Percentiles rank a stretch among this genome's conserved stretches.
These are phyloP conservation scores for Arachis monticola DNA, from an alignment of 331 rosid species.

Conservation along the genomic window DNA sequence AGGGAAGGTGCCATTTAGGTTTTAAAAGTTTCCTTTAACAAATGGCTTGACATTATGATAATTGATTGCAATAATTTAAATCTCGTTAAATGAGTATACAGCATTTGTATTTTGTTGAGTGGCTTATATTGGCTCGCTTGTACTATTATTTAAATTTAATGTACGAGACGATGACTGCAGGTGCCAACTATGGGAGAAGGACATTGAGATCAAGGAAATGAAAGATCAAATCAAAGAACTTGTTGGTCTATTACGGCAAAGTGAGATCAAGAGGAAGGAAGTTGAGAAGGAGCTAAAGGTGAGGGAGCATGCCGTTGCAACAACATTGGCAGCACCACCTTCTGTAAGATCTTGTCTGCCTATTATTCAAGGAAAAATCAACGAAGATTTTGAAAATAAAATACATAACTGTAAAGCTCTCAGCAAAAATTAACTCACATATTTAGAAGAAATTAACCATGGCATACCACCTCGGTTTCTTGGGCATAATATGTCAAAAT, in stretches of 20 bases:
- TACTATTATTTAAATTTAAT: conserved; percentile 30
- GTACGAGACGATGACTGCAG: conserved; percentile 49
- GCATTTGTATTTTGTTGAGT: conserved; percentile 11
- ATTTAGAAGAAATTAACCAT: conserved; percentile 1
- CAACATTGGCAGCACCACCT: conserved; percentile 67
- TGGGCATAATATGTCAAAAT: background rate
- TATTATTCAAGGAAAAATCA: conserved; percentile 21
- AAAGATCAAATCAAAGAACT: conserved; percentile 94
- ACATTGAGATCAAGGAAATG: conserved; percentile 84
- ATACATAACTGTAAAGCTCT: background rate
- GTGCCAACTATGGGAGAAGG: conserved; percentile 95
- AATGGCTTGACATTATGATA: background rate
- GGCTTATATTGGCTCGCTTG: background rate
- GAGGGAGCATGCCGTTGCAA: conserved; percentile 78
- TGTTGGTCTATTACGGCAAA: conserved; percentile 89
- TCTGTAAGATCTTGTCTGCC: conserved; percentile 60
- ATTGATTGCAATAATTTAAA: conserved; percentile 16
- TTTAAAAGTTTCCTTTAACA: conserved; percentile 1
- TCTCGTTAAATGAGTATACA: conserved; percentile 11
- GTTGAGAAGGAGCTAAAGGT: conserved; percentile 85
- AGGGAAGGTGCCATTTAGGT: conserved; percentile 7
- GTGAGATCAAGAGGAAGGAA: conserved; percentile 89
- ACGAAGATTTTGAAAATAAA: conserved; percentile 15
- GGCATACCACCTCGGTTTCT: background rate
- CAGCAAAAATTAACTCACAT: background rate